Base-by-base conservation (phyloP, 1,284 basidiomycete species). In the Golubevia pallescens region DNA sequence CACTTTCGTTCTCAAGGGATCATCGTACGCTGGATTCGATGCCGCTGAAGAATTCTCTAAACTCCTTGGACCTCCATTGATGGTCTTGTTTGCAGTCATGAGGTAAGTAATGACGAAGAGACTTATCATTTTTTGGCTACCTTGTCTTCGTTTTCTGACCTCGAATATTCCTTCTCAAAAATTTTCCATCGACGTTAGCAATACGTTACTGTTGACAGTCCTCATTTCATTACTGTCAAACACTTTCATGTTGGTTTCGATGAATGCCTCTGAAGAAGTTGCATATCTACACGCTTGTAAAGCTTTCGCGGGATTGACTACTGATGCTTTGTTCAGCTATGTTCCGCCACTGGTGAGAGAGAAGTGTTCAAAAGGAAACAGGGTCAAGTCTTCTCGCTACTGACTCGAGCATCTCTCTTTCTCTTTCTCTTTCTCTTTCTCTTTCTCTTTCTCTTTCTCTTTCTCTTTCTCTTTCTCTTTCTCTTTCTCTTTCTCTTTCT, bases 301-400 rank as follows among this genome's bases (percentile, higher is more conserved):
- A 61, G 70, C 69, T 23, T 57, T 66, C 24, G 65, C 34, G 59
- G 93, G 92, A 13, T 92, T 93, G 60, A 93, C 93, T 76, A 91
- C 91, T 59, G 95, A 97, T 80, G 93, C 91, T 1, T 86, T 97
- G 14, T 97, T 97, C 86, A 94, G 93, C 32, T 97, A 97, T 81
- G 93, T 95, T 78, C 92, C 95, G 1, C 95, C 95, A 0, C 87
- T 97, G 42, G 34, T 38, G 34, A 38, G 34, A 5, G 10, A 10
- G 78, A 80, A n/a, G n/a, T n/a, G n/a, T n/a, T n/a, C n/a, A 75
- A 96, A 95, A 85, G 28, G 28, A 28, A 28, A 28, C 28, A 28
- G 28, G 28, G 28, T 28, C 28, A 28, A 28, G 28, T 28, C 28
- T 28, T 28, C 28, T 28, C 28, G 28, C 28, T 28, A 28, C 28